Base-by-base conservation (phyloP, 1,284 basidiomycete species). In the Cystobasidium slooffiae region DNA sequence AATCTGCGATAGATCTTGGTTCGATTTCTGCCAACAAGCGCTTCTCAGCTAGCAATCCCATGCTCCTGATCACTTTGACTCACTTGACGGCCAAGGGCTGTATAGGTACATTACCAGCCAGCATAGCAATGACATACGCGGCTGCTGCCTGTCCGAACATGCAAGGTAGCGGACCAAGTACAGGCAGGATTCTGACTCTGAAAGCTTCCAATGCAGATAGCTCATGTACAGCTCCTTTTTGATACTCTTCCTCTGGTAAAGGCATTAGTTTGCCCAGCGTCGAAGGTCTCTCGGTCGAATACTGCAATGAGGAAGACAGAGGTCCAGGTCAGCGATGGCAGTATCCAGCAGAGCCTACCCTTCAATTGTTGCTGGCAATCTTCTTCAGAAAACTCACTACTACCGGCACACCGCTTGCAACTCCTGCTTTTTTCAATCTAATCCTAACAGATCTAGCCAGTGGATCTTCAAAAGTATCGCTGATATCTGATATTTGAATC, bases 161-260 rank as follows among this genome's bases (percentile, higher is more conserved):
- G 41, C 75, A 77, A 10, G 78, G 75, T 20, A 75, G 77, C 81
- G 65, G 77, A 86, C 91, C 92, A 6, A 95, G 86, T 6, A 95
- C 93, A 41, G 93, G 93, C 6, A 96, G 82, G 76, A 95, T 93
- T 56, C 94, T 86, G 6, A 96, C 93, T 46, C 97, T 86, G 84
- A 98, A 99, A 81, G 97, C 93, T 80, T 96, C 92, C 75, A 98
- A 91, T 5, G 91, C 91, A 10, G 92, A 90, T 2, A 99, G 86
- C 83, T 99, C 95, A 79, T 93, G 90, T 6, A 98, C 90, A 22
- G 89, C 85, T 14, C 96, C 97, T 82, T 91, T 93, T 79, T 90
- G 85, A 81, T 94, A 95, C 82, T 98, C 94, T 76, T 94, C 92
- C 75, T 97, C 93, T 0, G 92, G 88, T 0, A 99, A 85, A 0